Evolutionary conservation across 2,329 filamentous ascomycete genomes (phyloP).

Genomic region (Phaeosphaeria sp.): DNA sequence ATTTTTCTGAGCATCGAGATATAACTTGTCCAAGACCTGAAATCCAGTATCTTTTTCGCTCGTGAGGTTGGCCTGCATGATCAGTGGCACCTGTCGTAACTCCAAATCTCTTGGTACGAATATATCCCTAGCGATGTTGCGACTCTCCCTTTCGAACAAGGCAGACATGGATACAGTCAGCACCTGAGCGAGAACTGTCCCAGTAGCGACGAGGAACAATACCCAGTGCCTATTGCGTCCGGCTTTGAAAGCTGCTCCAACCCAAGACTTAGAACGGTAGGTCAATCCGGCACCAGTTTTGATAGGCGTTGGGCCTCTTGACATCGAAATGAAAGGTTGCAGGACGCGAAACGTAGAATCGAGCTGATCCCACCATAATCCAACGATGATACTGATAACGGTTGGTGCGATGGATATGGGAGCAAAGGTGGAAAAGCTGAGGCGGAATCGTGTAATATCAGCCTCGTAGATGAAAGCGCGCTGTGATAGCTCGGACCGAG

Average conservation of each 20-base stretch:
- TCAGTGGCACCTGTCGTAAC: constrained; percentile 13
- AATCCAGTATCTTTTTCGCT: background rate
- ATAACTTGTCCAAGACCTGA: constrained; percentile 4
- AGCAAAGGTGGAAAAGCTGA: constrained; percentile 22
- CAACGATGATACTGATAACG: constrained; percentile 20
- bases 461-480: constrained; percentile 24
- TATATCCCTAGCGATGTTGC: constrained; percentile 4
- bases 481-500: constrained; percentile 20
- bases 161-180: constrained; percentile 27
- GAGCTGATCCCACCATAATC: constrained; percentile 31
- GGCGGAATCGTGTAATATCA: constrained; percentile 15
- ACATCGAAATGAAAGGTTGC: constrained; percentile 31
- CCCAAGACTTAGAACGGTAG: constrained; percentile 27
- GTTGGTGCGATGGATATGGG: constrained; percentile 31
- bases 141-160: constrained; percentile 19
- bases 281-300: constrained; percentile 17
- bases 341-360: constrained; percentile 23
- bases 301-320: constrained; percentile 5
- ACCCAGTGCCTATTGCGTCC: constrained; percentile 6
- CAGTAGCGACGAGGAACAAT: background rate
- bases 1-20: constrained; percentile 9
- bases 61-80: background rate
- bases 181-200: constrained; percentile 2
- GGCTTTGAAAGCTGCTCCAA: constrained; percentile 19
- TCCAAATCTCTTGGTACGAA: constrained; percentile 10